Percentiles rank a stretch among this genome's conserved stretches.
phyloP scores from a whole-genome alignment of 2,329 filamentous ascomycete species.

The Fusarium chuoi region DNA sequence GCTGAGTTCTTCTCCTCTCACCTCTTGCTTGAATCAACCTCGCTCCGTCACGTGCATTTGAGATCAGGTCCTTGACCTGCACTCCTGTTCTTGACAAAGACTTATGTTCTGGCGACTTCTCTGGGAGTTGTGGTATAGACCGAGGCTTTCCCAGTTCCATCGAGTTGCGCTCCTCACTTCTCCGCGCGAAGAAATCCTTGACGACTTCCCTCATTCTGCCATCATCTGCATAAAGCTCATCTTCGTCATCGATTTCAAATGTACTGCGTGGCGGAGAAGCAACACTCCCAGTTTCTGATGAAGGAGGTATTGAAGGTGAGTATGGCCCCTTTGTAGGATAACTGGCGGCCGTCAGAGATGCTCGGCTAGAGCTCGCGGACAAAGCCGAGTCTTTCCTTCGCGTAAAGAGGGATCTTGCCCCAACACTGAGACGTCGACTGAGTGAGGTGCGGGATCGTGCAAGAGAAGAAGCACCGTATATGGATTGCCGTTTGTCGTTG shows the following conservation, averaged over 20 bases:
- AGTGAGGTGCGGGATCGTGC: slow-evolving; percentile 31
- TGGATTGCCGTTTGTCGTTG: slow-evolving; percentile 37
- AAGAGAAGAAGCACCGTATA: slow-evolving; percentile 17
- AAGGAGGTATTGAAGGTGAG: slow-evolving; percentile 20
- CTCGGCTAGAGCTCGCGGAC: slow-evolving; percentile 23
- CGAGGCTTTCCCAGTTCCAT: slow-evolving; percentile 18
- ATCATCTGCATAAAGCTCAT: slow-evolving; percentile 30
- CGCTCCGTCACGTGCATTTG: slow-evolving; percentile 39
- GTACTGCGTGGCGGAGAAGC: slow-evolving; percentile 42
- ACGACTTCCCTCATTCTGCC: slow-evolving; percentile 31
- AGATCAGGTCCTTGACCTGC: slow-evolving; percentile 41
- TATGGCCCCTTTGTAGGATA: slow-evolving; percentile 33
- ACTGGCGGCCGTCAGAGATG: slow-evolving; percentile 17
- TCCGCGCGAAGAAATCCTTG: slow-evolving; percentile 39
- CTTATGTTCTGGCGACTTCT: slow-evolving; percentile 12
- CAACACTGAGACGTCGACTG: slow-evolving; percentile 42
- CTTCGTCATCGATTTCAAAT: slow-evolving; percentile 50
- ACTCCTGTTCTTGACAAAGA: slow-evolving; percentile 36
- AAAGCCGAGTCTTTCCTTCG: slow-evolving; percentile 40
- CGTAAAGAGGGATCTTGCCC: slow-evolving; percentile 42
- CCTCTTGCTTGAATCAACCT: slow-evolving; percentile 38
- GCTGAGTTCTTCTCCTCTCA: slow-evolving; percentile 49
- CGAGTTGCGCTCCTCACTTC: slow-evolving; percentile 36
- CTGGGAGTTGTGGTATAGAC: slow-evolving; percentile 11
- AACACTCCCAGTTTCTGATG: slow-evolving; percentile 19